phyloP scores from a whole-genome alignment of 2,329 filamentous ascomycete species.

The Aaosphaeria arxii region DNA sequence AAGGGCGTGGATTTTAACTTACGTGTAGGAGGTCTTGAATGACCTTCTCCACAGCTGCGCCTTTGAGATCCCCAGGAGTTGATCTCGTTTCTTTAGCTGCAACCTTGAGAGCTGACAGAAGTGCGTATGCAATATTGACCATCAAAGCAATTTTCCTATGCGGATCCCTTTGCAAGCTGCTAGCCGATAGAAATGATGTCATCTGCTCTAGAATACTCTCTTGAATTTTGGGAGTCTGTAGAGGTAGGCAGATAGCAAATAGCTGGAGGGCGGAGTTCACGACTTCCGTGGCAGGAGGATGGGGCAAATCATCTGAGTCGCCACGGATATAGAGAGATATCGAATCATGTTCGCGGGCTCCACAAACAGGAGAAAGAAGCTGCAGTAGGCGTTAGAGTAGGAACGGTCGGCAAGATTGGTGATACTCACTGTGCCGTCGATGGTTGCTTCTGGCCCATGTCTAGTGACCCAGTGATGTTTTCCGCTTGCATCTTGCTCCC shows the following conservation, averaged over 20 bases:
- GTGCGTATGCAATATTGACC: constrained; percentile 81
- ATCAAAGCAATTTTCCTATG: constrained; percentile 87
- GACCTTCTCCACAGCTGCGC: constrained; percentile 71
- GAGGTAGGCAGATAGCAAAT: constrained; percentile 85
- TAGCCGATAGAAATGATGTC: constrained; percentile 80
- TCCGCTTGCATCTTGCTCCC: constrained; percentile 47
- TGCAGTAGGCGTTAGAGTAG: constrained; percentile 17
- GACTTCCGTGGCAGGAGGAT: constrained; percentile 86
- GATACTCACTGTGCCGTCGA: constrained; percentile 52
- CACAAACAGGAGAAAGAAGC: constrained; percentile 64
- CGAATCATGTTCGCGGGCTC: constrained; percentile 86
- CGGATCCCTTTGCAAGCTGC: constrained; percentile 76
- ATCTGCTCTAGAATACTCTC: constrained; percentile 95
- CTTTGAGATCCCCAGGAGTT: constrained; percentile 68
- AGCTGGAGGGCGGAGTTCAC: constrained; percentile 92
- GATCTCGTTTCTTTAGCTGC: constrained; percentile 77
- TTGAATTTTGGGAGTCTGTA: constrained; percentile 88
- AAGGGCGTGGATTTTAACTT: constrained; percentile 35
- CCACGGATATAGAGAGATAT: constrained; percentile 69
- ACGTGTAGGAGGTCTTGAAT: constrained; percentile 72
- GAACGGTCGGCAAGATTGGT: too few species aligned
- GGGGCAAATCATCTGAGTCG: constrained; percentile 54
- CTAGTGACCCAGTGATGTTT: constrained; percentile 52
- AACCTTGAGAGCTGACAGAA: constrained; percentile 78
- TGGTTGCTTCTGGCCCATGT: constrained; percentile 60